phyloP scores from a whole-genome alignment of 2,329 filamentous ascomycete species.

The Neofusicoccum umdonicola region DNA sequence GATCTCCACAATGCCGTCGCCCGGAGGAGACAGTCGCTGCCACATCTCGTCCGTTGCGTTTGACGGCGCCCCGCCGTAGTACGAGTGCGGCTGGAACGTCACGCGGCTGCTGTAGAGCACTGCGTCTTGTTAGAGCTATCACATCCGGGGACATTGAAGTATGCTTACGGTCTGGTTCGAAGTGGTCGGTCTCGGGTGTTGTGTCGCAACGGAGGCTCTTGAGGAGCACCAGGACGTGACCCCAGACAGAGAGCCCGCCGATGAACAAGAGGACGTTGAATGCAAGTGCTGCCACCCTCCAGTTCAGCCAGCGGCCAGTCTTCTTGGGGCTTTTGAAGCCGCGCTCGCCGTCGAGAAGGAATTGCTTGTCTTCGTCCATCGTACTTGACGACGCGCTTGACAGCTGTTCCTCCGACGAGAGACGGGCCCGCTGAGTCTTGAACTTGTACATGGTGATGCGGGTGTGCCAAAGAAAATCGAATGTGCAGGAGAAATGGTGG shows the following conservation, averaged over 20 bases:
- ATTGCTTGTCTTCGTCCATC: neutral
- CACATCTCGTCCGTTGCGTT: neutral
- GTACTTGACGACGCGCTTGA: neutral
- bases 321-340: neutral
- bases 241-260: neutral
- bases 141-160: neutral
- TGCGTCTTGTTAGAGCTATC: neutral
- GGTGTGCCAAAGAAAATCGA: neutral
- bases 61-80: neutral
- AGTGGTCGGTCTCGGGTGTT: neutral
- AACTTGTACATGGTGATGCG: neutral
- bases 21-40: neutral
- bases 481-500: neutral
- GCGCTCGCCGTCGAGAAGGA: neutral
- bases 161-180: neutral
- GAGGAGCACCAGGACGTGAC: neutral
- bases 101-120: neutral
- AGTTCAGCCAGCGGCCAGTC: neutral
- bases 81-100: constrained; percentile 2
- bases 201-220: neutral
- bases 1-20: constrained; percentile 4
- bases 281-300: neutral
- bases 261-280: neutral
- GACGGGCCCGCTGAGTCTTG: neutral
- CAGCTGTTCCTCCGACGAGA: neutral